Evolutionary conservation across 176 grass and related monocot species (phyloP), one percentile per base, ranked within the genome.

Genomic region (Phragmites australis): DNA sequence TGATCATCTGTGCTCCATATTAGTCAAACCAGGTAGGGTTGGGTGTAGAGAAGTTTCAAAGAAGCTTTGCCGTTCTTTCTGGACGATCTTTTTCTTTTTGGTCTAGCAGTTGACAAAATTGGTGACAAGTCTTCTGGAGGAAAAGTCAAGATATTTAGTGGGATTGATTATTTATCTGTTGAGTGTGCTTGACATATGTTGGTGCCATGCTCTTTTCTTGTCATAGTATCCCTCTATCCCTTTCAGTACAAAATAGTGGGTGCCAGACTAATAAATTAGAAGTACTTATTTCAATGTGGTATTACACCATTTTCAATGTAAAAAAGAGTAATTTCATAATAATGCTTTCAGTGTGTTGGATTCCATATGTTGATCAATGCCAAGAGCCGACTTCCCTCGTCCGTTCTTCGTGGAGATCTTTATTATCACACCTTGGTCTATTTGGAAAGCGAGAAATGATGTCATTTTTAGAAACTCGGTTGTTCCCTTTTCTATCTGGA

Each of bases 241-340:
- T 68, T 46, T 77, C 21, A 67, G 50, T 58, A 37, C 37, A 44
- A 84, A 34, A 67, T 37, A 19, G 56, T 26, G 5, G 27, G 57
- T 12, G 26, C 1, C 14, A 23, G 19, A 68, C 13, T 76, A 58
- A 77, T 57, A 39, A 15, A 48, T 40, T 59, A 25, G 18, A 29
- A 18, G 81, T 55, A 16, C 19, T 66, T 83, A 17, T 54, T 83
- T 43, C 13, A 56, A 19, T 47, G 18, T 76, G 82, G 17, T 47
- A 55, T 64, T 17, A 62, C 27, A 75, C 66, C 12, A 4, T 53
- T 83, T 74, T 46, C 37, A 45, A 17, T 12, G 13, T 12, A 42
- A 54, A 81, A 15, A 17, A 70, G 18, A 9, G 29, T 22, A 2
- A 44, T 51, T 26, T 54, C 2, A 0, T 10, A 25, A 22, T 9